phyloP scores from a whole-genome alignment of 192 early-diverging fungal species.

The Mortierella claussenii region DNA sequence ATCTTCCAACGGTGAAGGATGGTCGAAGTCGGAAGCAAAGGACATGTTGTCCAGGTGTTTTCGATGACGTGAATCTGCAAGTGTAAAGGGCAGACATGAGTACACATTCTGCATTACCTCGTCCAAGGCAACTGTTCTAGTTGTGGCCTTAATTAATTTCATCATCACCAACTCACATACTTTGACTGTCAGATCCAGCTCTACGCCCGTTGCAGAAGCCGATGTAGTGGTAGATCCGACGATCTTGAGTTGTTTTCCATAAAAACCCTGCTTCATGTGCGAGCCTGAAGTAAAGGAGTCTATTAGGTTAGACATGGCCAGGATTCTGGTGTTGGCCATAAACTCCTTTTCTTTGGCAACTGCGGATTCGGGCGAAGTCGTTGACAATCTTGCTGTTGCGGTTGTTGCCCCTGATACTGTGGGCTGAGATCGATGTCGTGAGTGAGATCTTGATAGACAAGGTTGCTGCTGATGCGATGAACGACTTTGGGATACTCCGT shows the following conservation, averaged over 20 bases:
- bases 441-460: neutral
- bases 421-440: conserved; percentile 24
- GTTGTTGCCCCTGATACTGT: conserved; percentile 9
- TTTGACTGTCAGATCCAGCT: conserved; percentile 43
- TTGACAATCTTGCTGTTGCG: neutral
- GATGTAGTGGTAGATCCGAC: conserved; percentile 21
- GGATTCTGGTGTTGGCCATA: conserved; percentile 46
- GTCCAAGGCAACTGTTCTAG: neutral
- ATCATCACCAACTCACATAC: conserved; percentile 1
- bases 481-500: too few relatives aligned
- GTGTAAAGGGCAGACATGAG: neutral
- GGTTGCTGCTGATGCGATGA: neutral
- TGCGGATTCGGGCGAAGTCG: conserved; percentile 15
- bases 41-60: conserved; percentile 48
- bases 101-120: neutral
- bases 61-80: conserved; percentile 47
- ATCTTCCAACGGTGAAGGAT: conserved; percentile 50
- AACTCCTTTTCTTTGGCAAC: conserved; percentile 48
- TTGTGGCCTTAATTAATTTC: neutral
- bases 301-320: conserved; percentile 45
- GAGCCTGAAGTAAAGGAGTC: conserved; percentile 29
- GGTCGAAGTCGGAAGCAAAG: conserved; percentile 33
- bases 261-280: conserved; percentile 43
- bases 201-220: conserved; percentile 21
- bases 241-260: conserved; percentile 50